Evolutionary conservation across 441 rosid genomes (phyloP).

Genomic region (Erodium chrysanthum): DNA sequence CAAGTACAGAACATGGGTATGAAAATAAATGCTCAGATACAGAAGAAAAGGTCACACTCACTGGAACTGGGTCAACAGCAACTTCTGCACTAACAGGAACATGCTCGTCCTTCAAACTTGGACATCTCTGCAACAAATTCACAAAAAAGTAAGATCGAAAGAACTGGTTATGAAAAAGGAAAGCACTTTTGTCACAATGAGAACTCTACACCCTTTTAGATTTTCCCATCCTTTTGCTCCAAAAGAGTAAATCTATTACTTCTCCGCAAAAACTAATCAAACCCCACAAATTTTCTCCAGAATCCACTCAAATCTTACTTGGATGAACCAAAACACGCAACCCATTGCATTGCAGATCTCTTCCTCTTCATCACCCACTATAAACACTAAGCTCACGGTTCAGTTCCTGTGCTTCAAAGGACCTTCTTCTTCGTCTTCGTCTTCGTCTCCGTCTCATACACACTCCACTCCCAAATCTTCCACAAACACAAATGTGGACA

Average conservation of each 20-base stretch:
- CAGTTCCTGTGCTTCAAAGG: no score
- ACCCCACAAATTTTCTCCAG: not conserved
- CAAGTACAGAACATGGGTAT: not conserved
- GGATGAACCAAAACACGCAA: conserved; percentile 25
- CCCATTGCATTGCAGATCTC: conserved; percentile 15
- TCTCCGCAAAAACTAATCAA: not conserved
- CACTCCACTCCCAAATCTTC: not conserved
- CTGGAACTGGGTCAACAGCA: not conserved
- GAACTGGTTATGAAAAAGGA: no score
- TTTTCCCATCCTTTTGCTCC: no score
- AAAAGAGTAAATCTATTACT: not conserved
- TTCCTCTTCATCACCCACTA: not conserved
- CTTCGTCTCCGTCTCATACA: not conserved
- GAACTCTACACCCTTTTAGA: not conserved
- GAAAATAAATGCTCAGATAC: not conserved
- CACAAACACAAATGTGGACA: not conserved
- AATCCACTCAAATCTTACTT: conserved; percentile 10
- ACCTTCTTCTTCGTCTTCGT: not conserved
- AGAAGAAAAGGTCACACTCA: no score
- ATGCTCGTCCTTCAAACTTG: not conserved
- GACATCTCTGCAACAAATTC: conserved; percentile 3
- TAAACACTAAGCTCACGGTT: no score
- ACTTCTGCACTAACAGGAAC: not conserved
- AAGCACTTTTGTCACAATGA: not conserved
- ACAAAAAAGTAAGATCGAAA: not conserved